Conservation (phyloP, 2,329 filamentous ascomycete species). For the Aureobasidium leucospermi region DNA sequence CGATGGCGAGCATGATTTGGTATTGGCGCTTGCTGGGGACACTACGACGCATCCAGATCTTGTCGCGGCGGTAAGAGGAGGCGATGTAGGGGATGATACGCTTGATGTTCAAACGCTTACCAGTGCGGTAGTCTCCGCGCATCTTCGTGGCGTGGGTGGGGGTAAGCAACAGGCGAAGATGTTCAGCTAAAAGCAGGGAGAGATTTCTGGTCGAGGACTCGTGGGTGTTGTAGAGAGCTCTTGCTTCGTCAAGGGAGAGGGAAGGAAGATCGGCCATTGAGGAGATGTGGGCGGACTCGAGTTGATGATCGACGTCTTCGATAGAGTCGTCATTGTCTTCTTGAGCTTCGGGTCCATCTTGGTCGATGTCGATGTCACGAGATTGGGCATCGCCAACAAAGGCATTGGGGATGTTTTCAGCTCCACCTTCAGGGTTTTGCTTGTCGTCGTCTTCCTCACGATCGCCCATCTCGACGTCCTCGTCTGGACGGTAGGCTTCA, state of each 20-base stretch:
- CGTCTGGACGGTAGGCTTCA: conserved; percentile 29
- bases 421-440: conserved; percentile 18
- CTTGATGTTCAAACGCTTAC: conserved; percentile 98
- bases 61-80: conserved; percentile 96
- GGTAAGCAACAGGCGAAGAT: conserved; percentile 88
- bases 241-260: conserved; percentile 44
- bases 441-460: conserved; percentile 21
- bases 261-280: conserved; percentile 5
- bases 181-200: conserved; percentile 83
- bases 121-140: conserved; percentile 91
- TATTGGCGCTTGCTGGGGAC: conserved; percentile 91
- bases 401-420: conserved; percentile 32
- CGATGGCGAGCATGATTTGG: conserved; percentile 94
- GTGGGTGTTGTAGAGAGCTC: conserved; percentile 76
- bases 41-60: conserved; percentile 97
- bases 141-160: conserved; percentile 94
- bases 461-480: conserved; percentile 30
- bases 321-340: conserved; percentile 27
- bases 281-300: conserved; percentile 64
- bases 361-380: conserved; percentile 23
- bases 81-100: conserved; percentile 99
- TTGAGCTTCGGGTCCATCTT: conserved; percentile 17
- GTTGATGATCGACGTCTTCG: conserved; percentile 47
- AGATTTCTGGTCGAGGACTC: conserved; percentile 78
- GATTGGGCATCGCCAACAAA: conserved; percentile 40